A percentile compares a stretch with the other conserved stretches of the same genome.
Evolutionary conservation across 2,329 filamentous ascomycete species (phyloP).

Genomic region (Alternaria rosae): DNA sequence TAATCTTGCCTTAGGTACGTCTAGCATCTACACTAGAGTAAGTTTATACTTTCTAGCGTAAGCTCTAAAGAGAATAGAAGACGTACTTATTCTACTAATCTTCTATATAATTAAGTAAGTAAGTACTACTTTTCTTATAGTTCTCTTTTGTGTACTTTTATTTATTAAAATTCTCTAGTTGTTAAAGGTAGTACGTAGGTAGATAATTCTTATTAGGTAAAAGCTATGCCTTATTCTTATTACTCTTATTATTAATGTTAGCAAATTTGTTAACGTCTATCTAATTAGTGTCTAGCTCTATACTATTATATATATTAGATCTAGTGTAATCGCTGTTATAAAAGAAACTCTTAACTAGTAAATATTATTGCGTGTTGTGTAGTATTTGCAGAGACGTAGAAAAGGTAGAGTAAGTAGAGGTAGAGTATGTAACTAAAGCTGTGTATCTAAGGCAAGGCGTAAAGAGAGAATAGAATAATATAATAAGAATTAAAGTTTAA

Average conservation of each 20-base stretch:
- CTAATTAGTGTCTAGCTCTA: constrained; percentile 19
- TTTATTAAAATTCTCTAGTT: constrained; percentile 22
- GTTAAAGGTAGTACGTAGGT: constrained; percentile 25
- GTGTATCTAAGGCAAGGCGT: constrained; percentile 1
- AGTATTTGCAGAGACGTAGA: constrained; percentile 3
- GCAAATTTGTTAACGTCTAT: constrained; percentile 13
- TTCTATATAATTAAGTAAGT: constrained; percentile 25
- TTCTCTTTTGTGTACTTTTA: constrained; percentile 24
- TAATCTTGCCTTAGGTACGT: constrained; percentile 16
- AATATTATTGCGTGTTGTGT: constrained; percentile 12
- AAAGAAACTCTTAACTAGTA: constrained; percentile 14
- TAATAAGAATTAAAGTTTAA: constrained; percentile 11
- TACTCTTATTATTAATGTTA: constrained; percentile 15
- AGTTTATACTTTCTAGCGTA: constrained; percentile 12
- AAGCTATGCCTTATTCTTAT: constrained; percentile 15
- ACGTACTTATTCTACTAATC: constrained; percentile 28
- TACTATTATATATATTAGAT: constrained; percentile 13
- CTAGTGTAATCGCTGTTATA: constrained; percentile 18
- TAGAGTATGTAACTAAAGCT: constrained; percentile 11
- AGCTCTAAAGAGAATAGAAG: constrained; percentile 6
- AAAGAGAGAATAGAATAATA: constrained; percentile 11
- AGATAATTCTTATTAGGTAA: constrained; percentile 17
- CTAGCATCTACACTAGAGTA: constrained; percentile 20
- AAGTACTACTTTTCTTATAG: constrained; percentile 28
- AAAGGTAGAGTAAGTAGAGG: constrained; percentile 7